These are phyloP conservation scores for Tillandsia fasciculata DNA, from an alignment of 176 grass and related monocot genomes.

Conservation along the genomic window DNA sequence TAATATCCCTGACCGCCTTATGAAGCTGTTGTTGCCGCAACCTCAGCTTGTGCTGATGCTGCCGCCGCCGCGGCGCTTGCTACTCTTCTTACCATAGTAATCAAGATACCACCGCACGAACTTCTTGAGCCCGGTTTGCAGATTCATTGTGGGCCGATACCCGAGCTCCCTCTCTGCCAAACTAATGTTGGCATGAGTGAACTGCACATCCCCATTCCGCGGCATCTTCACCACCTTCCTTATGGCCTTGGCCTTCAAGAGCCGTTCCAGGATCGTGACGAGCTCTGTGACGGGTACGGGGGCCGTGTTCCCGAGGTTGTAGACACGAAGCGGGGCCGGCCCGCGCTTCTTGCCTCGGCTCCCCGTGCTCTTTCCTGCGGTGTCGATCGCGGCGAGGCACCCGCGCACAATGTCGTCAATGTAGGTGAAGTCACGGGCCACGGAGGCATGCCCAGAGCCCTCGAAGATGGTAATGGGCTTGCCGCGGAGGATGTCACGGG, in stretches of 20 bases:
- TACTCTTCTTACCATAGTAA: conserved; percentile 19
- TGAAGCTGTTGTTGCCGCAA: neutral
- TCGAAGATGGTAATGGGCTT: conserved; percentile 39
- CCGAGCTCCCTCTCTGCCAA: conserved; percentile 29
- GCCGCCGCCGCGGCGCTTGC: neutral
- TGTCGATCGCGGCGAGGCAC: conserved; percentile 38
- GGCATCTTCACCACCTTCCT: conserved; percentile 38
- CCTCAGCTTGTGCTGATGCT: neutral
- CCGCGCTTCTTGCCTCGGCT: conserved; percentile 25
- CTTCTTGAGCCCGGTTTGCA: conserved; percentile 35
- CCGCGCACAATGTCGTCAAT: conserved; percentile 45
- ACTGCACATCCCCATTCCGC: conserved; percentile 37
- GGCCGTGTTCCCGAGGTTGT: conserved; percentile 43
- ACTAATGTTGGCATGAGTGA: conserved; percentile 43
- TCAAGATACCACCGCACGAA: conserved; percentile 47
- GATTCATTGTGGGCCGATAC: conserved; percentile 35
- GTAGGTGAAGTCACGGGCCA: conserved; percentile 45
- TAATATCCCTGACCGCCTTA: neutral
- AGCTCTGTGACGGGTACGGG: conserved; percentile 32
- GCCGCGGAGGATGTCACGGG: conserved; percentile 34
- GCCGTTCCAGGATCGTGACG: conserved; percentile 30
- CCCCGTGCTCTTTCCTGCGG: conserved; percentile 38
- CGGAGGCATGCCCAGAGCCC: conserved; percentile 17
- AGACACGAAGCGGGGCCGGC: conserved; percentile 29
- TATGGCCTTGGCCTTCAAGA: conserved; percentile 34